Percentiles rank a stretch among this genome's conserved stretches.
Evolutionary conservation across 2,329 filamentous ascomycete genomes (phyloP).

Genomic region (Curvularia sp.): DNA sequence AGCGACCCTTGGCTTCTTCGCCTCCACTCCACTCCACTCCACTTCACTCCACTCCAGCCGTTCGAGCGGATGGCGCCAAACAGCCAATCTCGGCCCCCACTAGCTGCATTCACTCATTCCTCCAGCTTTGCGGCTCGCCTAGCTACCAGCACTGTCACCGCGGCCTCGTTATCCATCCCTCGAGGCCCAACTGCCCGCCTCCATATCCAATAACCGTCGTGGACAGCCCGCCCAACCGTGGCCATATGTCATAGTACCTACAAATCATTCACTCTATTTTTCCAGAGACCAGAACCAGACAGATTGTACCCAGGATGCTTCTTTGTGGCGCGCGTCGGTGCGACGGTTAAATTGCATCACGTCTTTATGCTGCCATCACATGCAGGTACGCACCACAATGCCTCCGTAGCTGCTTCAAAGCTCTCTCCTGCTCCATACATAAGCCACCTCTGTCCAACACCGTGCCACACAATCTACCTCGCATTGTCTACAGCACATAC

Average conservation of each 20-base stretch:
- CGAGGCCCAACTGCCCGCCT: not conserved
- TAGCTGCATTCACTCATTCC: conserved; percentile 8
- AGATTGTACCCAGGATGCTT: not conserved
- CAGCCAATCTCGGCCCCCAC: conserved; percentile 15
- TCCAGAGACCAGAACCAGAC: not conserved
- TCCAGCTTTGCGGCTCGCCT: conserved; percentile 21
- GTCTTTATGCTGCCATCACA: conserved; percentile 14
- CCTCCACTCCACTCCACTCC: conserved; percentile 8
- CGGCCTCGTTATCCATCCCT: conserved; percentile 1
- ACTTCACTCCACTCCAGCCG: conserved; percentile 6
- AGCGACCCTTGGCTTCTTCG: conserved; percentile 9
- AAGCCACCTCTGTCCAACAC: conserved; percentile 10
- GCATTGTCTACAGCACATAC: not conserved
- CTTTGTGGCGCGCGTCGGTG: conserved; percentile 11
- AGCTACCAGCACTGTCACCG: conserved; percentile 12
- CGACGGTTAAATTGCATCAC: conserved; percentile 17
- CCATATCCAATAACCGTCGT: not conserved
- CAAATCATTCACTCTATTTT: not conserved
- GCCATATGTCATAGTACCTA: not conserved
- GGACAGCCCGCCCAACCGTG: not conserved
- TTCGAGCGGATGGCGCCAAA: conserved; percentile 6
- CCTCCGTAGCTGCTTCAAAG: not conserved
- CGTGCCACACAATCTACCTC: conserved; percentile 6
- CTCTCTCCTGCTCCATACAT: not conserved
- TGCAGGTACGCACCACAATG: conserved; percentile 25